Evolutionary conservation across 352 stramenopile genomes (phyloP).

Genomic region (Phytophthora fragariaefolia): DNA sequence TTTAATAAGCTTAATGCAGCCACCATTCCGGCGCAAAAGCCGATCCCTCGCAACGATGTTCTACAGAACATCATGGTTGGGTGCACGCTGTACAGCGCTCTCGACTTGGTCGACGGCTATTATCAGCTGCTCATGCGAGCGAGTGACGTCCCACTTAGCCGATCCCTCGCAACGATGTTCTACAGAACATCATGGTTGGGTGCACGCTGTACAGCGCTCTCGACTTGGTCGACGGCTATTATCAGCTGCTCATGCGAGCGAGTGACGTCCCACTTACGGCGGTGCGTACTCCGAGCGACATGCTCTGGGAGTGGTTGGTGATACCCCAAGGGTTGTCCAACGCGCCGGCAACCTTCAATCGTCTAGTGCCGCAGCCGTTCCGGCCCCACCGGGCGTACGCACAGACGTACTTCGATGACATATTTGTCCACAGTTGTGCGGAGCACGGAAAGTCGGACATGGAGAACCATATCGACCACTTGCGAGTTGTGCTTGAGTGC

Average conservation of each 20-base stretch:
- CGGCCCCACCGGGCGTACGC: too few species aligned
- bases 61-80: background rate
- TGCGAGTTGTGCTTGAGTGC: background rate
- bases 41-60: background rate
- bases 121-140: background rate
- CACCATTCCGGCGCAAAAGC: too few species aligned
- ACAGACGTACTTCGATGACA: too few species aligned
- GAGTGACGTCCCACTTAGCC: background rate
- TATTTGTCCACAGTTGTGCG: too few species aligned
- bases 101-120: background rate
- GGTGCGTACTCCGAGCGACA: background rate
- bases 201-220: background rate
- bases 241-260: background rate
- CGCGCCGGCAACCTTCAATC: too few species aligned
- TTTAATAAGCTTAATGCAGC: too few species aligned
- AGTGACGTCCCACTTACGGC: background rate
- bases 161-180: background rate
- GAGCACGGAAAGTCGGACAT: too few species aligned
- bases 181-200: background rate
- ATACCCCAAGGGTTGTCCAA: too few species aligned
- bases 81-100: background rate
- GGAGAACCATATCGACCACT: background rate
- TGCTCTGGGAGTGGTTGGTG: background rate
- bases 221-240: background rate
- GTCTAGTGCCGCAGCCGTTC: too few species aligned